Percentiles rank a stretch among this genome's conserved stretches.
Evolutionary conservation across 257 asterid genomes (phyloP).

Genomic region (Solanum arcanum): DNA sequence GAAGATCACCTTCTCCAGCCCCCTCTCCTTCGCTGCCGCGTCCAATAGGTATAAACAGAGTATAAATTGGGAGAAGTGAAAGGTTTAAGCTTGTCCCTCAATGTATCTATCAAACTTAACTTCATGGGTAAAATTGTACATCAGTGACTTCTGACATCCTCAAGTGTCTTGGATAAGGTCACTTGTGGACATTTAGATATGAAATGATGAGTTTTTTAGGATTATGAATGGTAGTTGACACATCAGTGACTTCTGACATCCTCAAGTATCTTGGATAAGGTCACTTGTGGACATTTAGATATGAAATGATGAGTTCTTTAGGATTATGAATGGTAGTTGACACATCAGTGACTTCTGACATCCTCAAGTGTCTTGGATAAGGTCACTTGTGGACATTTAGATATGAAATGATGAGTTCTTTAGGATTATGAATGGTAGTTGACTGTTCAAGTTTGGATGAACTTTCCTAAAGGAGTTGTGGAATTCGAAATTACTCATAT

Average conservation of each 20-base stretch:
- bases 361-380: neutral
- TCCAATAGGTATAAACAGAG: neutral
- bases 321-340: neutral
- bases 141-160: neutral
- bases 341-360: neutral
- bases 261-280: neutral
- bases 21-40: neutral
- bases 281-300: neutral
- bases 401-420: neutral
- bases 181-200: neutral
- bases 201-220: neutral
- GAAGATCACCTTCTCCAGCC: neutral
- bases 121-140: neutral
- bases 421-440: neutral
- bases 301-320: neutral
- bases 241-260: neutral
- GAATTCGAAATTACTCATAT: neutral
- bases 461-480: neutral
- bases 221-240: neutral
- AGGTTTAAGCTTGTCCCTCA: neutral
- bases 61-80: neutral
- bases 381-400: neutral
- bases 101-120: neutral
- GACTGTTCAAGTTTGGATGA: neutral
- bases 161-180: neutral